Evolutionary conservation across 352 stramenopile species (phyloP).

Genomic region (Globisporangium canariense): DNA sequence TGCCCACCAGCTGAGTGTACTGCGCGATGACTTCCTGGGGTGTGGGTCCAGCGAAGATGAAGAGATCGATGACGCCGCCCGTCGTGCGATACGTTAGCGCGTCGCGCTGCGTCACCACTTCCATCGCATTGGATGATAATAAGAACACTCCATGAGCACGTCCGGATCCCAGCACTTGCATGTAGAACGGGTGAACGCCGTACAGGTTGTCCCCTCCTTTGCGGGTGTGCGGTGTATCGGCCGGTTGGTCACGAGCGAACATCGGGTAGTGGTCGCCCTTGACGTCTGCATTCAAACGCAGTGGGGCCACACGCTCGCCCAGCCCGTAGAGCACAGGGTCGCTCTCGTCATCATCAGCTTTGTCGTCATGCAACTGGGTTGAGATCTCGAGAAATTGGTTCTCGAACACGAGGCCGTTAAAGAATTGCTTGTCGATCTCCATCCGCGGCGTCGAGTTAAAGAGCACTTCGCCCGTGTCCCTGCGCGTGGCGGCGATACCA

Average conservation of each 20-base stretch:
- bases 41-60: constrained; percentile 66
- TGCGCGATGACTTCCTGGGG: constrained; percentile 56
- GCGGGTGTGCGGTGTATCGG: constrained; percentile 21
- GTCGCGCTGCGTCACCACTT: constrained; percentile 59
- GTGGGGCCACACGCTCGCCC: constrained; percentile 54
- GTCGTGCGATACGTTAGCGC: constrained; percentile 77
- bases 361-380: constrained; percentile 38
- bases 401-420: constrained; percentile 73
- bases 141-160: constrained; percentile 75
- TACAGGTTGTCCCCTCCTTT: constrained; percentile 72
- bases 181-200: constrained; percentile 77
- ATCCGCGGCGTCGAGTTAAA: constrained; percentile 81
- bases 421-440: constrained; percentile 26
- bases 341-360: constrained; percentile 17
- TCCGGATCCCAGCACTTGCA: constrained; percentile 45
- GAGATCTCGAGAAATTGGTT: constrained; percentile 89
- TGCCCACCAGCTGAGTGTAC: constrained; percentile 75
- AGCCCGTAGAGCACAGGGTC: constrained; percentile 61
- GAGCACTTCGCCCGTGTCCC: constrained; percentile 51
- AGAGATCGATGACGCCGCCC: constrained; percentile 80
- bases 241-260: constrained; percentile 37
- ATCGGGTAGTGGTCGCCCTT: constrained; percentile 71
- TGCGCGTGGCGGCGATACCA: constrained; percentile 61
- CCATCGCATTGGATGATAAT: constrained; percentile 83
- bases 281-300: constrained; percentile 35